Evolutionary conservation across 2,329 filamentous ascomycete species (phyloP).

Genomic region (Gremmenia infestans): DNA sequence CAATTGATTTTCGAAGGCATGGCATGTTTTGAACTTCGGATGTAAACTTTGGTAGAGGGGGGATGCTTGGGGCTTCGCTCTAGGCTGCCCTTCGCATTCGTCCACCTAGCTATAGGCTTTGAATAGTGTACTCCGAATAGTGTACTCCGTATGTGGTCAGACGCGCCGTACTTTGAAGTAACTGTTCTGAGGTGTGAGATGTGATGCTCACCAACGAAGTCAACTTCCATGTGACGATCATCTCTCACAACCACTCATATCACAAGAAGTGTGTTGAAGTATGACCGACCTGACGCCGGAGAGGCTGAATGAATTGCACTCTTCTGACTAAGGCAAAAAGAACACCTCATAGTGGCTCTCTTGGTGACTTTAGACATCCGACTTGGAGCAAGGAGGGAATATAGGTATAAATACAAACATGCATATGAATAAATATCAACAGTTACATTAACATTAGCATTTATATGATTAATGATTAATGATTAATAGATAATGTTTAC

Average conservation of each 20-base stretch:
- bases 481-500: not conserved
- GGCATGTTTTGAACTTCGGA: too few relatives aligned
- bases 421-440: too few relatives aligned
- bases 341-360: not conserved
- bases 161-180: too few relatives aligned
- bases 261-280: not conserved
- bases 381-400: too few relatives aligned
- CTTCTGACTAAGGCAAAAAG: not conserved
- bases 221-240: not conserved
- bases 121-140: too few relatives aligned
- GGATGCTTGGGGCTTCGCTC: not conserved
- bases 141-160: too few relatives aligned
- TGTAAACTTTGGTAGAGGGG: too few relatives aligned
- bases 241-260: not conserved
- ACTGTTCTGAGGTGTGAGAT: not conserved
- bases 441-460: not conserved
- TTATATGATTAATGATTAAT: not conserved
- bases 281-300: not conserved
- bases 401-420: too few relatives aligned
- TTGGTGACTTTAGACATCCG: too few relatives aligned
- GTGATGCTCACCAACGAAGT: not conserved
- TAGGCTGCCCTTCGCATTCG: too few relatives aligned
- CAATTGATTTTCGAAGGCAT: too few relatives aligned
- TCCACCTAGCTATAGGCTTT: too few relatives aligned
- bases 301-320: not conserved